Evolutionary conservation across 2,329 filamentous ascomycete species (phyloP), one percentile per base, ranked within the genome.

Genomic region (Colletotrichum cuscutae): DNA sequence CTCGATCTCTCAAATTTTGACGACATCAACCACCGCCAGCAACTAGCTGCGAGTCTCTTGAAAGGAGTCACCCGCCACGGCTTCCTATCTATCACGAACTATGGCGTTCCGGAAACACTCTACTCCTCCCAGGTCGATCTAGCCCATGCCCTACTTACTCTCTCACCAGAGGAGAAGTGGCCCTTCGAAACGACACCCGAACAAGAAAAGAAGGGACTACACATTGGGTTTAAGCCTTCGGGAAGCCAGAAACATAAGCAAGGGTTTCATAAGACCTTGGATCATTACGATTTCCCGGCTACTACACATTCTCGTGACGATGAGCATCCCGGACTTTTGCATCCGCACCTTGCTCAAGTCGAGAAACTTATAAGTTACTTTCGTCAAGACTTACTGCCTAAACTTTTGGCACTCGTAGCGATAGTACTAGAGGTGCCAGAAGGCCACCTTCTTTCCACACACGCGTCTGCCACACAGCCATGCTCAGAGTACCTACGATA

Each of bases 401-500:
- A 54, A 28, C 42, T 42, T 15, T 26, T 53, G 1, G n/a, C 4
- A 15, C 28, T 70, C 9, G 42, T 66, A 15, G 26, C 35, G 0
- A 26, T 66, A 9, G 19, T 57, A 13, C 13, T 59, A 6, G 37
- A 52, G 12, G 28, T 66, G 4, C 37, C 37, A 5, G 30, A 37
- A 26, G 52, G 49, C 1, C 15, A 7, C 6, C 13, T 59, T 2
- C 22, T 66, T 2, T 53, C 53, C 2, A 70, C 24, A 2, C 61
- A 65, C n/a, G 24, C 53, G 6, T 58, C 63, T 2, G 12, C 6
- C 1, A 19, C 13, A 26, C 49, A 70, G 13, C 8, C 22, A 22
- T 49, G 26, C 22, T 65, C 42, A 11, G 53, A 65, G 3, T 65
- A 65, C 30, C 19, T 70, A 13, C 37, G 67, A 2, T 65, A 59